Conservation (phyloP, 1,139 yeast genomes). For the Sporopachydermia cereana region DNA sequence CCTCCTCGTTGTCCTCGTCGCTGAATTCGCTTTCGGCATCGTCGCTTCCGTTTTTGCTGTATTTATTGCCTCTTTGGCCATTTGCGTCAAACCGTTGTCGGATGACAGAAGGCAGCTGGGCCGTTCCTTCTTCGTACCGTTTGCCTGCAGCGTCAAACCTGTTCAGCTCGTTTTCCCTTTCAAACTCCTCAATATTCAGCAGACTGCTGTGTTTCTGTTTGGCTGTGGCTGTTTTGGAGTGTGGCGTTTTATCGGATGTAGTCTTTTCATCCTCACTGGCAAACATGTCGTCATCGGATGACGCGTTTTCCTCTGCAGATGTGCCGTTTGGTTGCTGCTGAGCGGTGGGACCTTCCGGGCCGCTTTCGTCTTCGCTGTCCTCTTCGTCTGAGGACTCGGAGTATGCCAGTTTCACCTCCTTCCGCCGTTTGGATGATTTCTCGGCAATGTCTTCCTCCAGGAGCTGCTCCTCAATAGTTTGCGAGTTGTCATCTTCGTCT, state of each 20-base stretch:
- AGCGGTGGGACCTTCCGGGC: conserved; percentile 12
- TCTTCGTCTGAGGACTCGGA: conserved; percentile 20
- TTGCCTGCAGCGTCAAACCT: background rate
- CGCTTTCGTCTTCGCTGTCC: conserved; percentile 11
- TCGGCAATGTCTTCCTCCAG: conserved; percentile 20
- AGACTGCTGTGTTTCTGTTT: conserved; percentile 11
- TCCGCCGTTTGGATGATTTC: conserved; percentile 13
- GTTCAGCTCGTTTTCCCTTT: background rate
- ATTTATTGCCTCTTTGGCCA: conserved; percentile 19
- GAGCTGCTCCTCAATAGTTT: conserved; percentile 15
- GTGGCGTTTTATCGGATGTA: conserved; percentile 8
- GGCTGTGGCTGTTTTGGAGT: too few species aligned
- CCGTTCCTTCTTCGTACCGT: background rate
- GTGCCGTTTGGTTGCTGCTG: too few species aligned
- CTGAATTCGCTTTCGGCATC: conserved; percentile 12
- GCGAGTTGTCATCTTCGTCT: conserved; percentile 13
- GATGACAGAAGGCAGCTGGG: conserved; percentile 11
- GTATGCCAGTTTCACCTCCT: conserved; percentile 18
- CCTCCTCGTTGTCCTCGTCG: conserved; percentile 19
- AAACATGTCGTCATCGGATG: conserved; percentile 6
- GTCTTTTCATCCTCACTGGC: conserved; percentile 13
- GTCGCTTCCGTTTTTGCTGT: conserved; percentile 19
- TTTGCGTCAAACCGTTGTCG: conserved; percentile 18
- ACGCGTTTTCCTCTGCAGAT: too few species aligned
- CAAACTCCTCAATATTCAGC: background rate